Evolutionary conservation across 129 eudicot species (phyloP).

Genomic region (Scalesia atractyloides): DNA sequence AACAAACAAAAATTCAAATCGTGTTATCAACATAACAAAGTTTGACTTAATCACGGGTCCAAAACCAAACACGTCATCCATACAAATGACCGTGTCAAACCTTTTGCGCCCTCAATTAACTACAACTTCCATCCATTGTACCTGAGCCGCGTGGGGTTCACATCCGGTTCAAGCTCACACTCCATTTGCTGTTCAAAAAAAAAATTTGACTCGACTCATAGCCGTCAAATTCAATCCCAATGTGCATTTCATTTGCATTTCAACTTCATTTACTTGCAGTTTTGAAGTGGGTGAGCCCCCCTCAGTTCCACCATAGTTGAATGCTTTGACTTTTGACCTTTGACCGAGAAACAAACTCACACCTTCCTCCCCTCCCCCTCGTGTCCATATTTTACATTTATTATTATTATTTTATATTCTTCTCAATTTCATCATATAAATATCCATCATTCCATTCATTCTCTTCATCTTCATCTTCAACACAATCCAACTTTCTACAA

Average conservation of each 20-base stretch:
- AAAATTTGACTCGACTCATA: not conserved
- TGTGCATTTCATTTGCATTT: conserved; percentile 32
- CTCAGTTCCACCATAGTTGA: conserved; percentile 47
- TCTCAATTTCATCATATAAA: conserved; percentile 24
- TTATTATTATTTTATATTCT: not conserved
- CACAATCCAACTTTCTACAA: conserved; percentile 4
- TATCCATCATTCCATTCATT: conserved; percentile 26
- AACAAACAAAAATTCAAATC: no score
- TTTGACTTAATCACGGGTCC: not conserved
- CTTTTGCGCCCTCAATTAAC: conserved; percentile 12
- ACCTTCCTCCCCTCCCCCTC: conserved; percentile 63
- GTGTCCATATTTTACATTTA: conserved; percentile 22
- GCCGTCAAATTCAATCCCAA: conserved; percentile 7
- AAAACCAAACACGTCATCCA: not conserved
- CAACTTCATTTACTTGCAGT: conserved; percentile 34
- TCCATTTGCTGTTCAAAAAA: no score
- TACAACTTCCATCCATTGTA: conserved; percentile 21
- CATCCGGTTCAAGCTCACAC: conserved; percentile 22
- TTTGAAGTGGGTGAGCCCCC: conserved; percentile 40
- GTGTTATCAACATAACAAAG: no score
- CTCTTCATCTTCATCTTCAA: conserved; percentile 15
- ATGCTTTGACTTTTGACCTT: conserved; percentile 75
- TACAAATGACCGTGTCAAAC: conserved; percentile 5
- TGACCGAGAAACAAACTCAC: conserved; percentile 54
- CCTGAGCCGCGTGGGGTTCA: conserved; percentile 38